These are phyloP conservation scores for Jacaranda copaia DNA, from an alignment of 257 asterid species.

Conservation along the genomic window DNA sequence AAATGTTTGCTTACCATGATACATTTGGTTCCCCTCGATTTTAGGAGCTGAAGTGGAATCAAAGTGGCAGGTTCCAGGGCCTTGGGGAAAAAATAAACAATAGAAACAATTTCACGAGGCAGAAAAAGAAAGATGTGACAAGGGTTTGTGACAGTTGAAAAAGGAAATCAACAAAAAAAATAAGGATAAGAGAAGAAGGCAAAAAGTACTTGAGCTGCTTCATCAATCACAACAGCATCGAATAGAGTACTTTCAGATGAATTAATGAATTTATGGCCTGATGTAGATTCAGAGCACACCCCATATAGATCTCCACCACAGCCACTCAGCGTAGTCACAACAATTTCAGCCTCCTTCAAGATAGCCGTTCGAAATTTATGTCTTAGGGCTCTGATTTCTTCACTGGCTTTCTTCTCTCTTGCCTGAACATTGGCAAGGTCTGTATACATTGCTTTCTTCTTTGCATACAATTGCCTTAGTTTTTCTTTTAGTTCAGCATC, in stretches of 20 bases:
- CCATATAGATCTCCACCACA: conserved; percentile 97
- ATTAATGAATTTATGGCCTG: conserved; percentile 72
- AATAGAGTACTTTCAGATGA: conserved; percentile 76
- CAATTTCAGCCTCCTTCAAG: conserved; percentile 94
- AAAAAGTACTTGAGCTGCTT: conserved; percentile 92
- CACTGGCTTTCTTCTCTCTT: conserved; percentile 76
- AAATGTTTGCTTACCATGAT: conserved; percentile 68
- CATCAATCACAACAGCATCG: conserved; percentile 99
- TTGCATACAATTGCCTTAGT: conserved; percentile 72
- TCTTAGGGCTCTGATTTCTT: conserved; percentile 83
- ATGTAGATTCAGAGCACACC: conserved; percentile 80
- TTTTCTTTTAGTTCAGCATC: conserved; percentile 77
- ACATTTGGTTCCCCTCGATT: conserved; percentile 89
- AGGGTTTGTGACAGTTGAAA: conserved; percentile 29
- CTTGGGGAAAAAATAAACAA: conserved; percentile 43
- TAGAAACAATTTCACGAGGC: conserved; percentile 35
- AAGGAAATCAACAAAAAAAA: conserved; percentile 35
- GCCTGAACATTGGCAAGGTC: conserved; percentile 84
- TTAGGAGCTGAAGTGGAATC: conserved; percentile 97
- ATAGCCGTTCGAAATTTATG: conserved; percentile 81
- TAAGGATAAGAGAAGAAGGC: conserved; percentile 31
- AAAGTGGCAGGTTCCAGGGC: conserved; percentile 98
- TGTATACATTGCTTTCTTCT: conserved; percentile 69
- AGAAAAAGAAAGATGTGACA: conserved; percentile 27
- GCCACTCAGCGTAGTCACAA: conserved; percentile 96